Conservation (phyloP, 805 yeast species). For the Candida namnaoensis region DNA sequence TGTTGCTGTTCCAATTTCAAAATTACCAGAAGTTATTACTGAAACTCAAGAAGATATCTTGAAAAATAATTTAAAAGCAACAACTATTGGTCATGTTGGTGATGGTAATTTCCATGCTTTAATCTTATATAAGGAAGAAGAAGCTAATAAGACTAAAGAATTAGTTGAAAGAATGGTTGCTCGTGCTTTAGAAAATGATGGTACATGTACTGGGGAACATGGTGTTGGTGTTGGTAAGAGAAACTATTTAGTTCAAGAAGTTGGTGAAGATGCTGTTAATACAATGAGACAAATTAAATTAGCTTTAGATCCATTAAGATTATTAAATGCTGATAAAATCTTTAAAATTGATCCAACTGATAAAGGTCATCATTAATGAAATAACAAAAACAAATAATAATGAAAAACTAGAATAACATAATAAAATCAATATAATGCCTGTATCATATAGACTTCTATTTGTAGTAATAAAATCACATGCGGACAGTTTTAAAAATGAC, state of each 20-base stretch:
- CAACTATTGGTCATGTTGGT: conserved; percentile 75
- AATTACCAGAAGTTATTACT: conserved; percentile 51
- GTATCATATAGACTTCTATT: no score
- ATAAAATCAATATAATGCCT: no score
- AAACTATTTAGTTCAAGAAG: conserved; percentile 47
- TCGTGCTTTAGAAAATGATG: conserved; percentile 61
- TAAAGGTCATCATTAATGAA: conserved; percentile 27
- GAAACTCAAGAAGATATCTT: conserved; percentile 54
- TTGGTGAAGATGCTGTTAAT: conserved; percentile 60
- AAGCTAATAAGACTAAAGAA: conserved; percentile 33
- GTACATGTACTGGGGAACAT: conserved; percentile 85
- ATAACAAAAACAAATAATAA: no score
- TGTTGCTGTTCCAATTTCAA: conserved; percentile 75
- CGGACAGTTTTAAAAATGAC: no score
- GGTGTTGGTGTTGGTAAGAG: conserved; percentile 81
- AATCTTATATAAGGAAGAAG: conserved; percentile 47
- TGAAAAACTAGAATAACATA: no score
- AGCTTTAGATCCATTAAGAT: conserved; percentile 64
- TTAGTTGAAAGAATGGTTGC: conserved; percentile 55
- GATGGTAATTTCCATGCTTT: conserved; percentile 78
- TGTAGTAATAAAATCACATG: no score
- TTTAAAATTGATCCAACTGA: conserved; percentile 59
- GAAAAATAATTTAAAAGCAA: conserved; percentile 39
- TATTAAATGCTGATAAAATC: conserved; percentile 74
- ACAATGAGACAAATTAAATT: conserved; percentile 67